Conservation (phyloP, 2,329 filamentous ascomycete species). For the Calonectria henricotiae region DNA sequence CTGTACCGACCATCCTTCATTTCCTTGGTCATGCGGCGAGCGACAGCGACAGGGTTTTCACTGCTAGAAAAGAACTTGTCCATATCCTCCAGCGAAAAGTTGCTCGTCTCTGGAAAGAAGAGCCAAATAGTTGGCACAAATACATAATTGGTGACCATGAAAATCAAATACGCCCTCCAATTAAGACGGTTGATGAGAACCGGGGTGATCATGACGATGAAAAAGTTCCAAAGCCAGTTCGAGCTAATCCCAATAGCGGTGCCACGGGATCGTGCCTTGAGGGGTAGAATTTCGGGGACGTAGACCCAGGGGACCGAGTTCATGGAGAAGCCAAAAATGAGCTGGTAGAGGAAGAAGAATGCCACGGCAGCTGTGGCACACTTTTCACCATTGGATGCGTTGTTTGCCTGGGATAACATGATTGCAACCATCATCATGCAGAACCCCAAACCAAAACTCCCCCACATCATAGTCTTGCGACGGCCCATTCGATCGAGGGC, state of each 20-base stretch:
- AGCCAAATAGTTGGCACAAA: constrained; percentile 63
- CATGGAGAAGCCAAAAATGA: constrained; percentile 42
- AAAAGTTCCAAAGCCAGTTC: constrained; percentile 60
- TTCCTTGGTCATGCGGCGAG: constrained; percentile 35
- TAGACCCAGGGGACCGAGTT: constrained; percentile 44
- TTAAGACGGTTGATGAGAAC: constrained; percentile 63
- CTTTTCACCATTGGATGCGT: constrained; percentile 32
- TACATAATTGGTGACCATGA: constrained; percentile 65
- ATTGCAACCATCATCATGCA: constrained; percentile 49
- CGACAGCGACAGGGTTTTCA: constrained; percentile 34
- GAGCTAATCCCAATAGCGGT: constrained; percentile 44
- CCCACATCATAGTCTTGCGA: constrained; percentile 63
- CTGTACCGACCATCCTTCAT: constrained; percentile 36
- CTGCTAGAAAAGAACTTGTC: constrained; percentile 55
- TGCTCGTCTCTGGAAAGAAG: constrained; percentile 69
- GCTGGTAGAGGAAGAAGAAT: constrained; percentile 42
- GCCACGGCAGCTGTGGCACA: constrained; percentile 40
- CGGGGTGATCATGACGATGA: constrained; percentile 69
- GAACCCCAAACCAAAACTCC: constrained; percentile 52
- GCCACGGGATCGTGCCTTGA: constrained; percentile 39
- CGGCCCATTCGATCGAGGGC: constrained; percentile 60
- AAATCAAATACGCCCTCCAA: constrained; percentile 70
- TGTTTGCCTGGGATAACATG: constrained; percentile 41
- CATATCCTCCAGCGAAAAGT: constrained; percentile 67
- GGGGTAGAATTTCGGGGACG: constrained; percentile 41